Evolutionary conservation across 1,284 basidiomycete species (phyloP).

Genomic region (Golubevia sp.): DNA sequence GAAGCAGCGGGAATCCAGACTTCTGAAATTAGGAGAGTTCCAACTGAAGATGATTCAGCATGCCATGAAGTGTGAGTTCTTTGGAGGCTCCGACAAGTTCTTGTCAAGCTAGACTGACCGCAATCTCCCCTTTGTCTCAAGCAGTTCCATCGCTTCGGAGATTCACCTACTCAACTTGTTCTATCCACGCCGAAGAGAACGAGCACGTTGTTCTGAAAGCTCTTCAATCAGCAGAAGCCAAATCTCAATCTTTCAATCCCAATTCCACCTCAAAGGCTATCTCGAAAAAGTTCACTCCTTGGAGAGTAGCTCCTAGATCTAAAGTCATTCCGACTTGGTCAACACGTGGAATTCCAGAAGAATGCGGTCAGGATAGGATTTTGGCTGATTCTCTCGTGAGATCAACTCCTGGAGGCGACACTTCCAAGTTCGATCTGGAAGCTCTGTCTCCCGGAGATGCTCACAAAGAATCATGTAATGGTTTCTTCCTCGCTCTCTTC

Average conservation of each 20-base stretch:
- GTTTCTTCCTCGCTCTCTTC: conserved; percentile 50
- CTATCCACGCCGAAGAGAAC: conserved; percentile 86
- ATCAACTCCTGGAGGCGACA: conserved; percentile 26
- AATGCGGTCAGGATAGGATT: conserved; percentile 13
- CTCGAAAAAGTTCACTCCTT: conserved; percentile 1
- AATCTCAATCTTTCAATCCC: neutral
- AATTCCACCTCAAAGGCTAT: too few relatives aligned
- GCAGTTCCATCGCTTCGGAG: conserved; percentile 69
- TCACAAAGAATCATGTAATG: conserved; percentile 34
- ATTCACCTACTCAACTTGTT: conserved; percentile 96
- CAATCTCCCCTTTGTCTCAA: neutral
- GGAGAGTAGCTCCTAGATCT: conserved; percentile 29
- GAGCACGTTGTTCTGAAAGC: conserved; percentile 74
- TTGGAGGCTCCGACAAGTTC: neutral
- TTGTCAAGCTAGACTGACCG: neutral
- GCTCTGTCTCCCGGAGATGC: conserved; percentile 10
- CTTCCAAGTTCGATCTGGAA: neutral
- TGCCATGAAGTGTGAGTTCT: conserved; percentile 80
- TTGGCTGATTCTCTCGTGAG: conserved; percentile 29
- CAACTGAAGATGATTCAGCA: conserved; percentile 92
- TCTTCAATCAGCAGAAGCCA: conserved; percentile 27
- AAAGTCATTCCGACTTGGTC: conserved; percentile 42
- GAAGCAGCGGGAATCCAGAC: neutral
- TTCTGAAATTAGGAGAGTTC: conserved; percentile 35
- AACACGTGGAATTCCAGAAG: conserved; percentile 22